A percentile compares a stretch with the other conserved stretches of the same genome.
phyloP scores from a whole-genome alignment of 192 early-diverging fungal genomes.

The Umbelopsis vinacea region DNA sequence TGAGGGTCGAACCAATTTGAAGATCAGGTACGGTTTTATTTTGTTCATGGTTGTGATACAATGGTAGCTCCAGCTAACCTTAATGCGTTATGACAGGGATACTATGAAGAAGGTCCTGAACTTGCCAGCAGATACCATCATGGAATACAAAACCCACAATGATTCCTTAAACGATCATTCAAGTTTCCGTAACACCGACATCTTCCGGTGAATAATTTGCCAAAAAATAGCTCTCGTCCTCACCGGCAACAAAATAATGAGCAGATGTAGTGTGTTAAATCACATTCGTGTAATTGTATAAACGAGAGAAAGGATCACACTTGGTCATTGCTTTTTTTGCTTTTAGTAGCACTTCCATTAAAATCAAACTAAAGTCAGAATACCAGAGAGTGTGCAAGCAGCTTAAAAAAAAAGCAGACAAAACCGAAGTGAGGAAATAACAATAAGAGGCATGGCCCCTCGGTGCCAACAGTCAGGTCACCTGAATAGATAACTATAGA shows the following conservation, averaged over 20 bases:
- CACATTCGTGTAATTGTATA: not conserved
- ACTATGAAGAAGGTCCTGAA: slow-evolving; percentile 85
- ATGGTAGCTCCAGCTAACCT: not conserved
- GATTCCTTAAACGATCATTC: slow-evolving; percentile 86
- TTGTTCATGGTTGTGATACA: not conserved
- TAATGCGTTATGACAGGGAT: slow-evolving; percentile 57
- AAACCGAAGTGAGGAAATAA: not conserved
- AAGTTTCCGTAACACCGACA: slow-evolving; percentile 84
- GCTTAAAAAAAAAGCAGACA: not conserved
- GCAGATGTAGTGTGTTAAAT: not conserved
- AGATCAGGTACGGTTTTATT: slow-evolving; percentile 65
- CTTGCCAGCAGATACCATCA: slow-evolving; percentile 83
- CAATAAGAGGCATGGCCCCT: no score
- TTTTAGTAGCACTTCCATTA: not conserved
- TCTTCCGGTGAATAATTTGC: slow-evolving; percentile 58
- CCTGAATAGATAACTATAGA: slow-evolving; percentile 19
- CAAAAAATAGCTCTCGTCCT: not conserved
- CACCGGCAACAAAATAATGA: not conserved
- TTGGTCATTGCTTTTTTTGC: not conserved
- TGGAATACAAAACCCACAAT: slow-evolving; percentile 97
- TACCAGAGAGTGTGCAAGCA: not conserved
- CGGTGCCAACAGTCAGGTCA: not conserved
- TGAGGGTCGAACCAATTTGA: slow-evolving; percentile 80
- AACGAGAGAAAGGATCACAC: not conserved
- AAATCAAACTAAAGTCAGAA: not conserved